Base-by-base conservation (phyloP, 2,329 filamentous ascomycete species). In the Colletotrichum salicis region DNA sequence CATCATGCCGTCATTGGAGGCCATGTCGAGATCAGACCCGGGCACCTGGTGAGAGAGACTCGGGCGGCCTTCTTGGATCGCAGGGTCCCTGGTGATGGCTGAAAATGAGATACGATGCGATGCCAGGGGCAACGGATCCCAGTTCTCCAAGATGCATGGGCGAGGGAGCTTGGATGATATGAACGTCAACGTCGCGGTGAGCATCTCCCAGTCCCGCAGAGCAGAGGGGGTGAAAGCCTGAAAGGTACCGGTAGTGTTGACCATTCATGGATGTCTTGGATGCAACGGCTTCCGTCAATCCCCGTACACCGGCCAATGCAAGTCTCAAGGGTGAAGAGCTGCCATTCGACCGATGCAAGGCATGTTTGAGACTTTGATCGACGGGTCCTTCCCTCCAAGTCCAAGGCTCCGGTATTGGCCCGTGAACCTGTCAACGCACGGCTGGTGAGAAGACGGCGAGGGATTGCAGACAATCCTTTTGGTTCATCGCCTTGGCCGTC, bases 311-410 rank as follows among this genome's bases (percentile, higher is more conserved):
- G 37, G 56, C 68, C 71, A 67, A 67, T 72, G 72, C 70, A 74
- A 62, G 72, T 73, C 61, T 73, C 62, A 56, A 24, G 41, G 41
- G 35, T 6, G 56, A 51, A 27, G 71, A 24, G 51, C 45, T 69
- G 35, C 73, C 65, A 62, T 63, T 66, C 67, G 67, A 68, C 66
- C 57, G 62, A 70, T 56, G 64, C 13, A 54, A 69, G 56, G 72
- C 70, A 68, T 60, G 69, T 61, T 61, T 74, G 66, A 64, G 67
- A 71, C 74, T 31, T 35, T 67, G 75, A 75, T 77, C 73, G 74
- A 65, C 74, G 60, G 73, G 74, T 72, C 74, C 73, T 75, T 56
- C 72, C 75, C 70, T 72, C 75, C 75, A 63, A 62, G 61, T 72
- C 76, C 76, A 67, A 67, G 71, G 51, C 62, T 33, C 67, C 63